Evolutionary conservation across 176 grass and related monocot genomes (phyloP).

Genomic region (Oryza rufipogon): DNA sequence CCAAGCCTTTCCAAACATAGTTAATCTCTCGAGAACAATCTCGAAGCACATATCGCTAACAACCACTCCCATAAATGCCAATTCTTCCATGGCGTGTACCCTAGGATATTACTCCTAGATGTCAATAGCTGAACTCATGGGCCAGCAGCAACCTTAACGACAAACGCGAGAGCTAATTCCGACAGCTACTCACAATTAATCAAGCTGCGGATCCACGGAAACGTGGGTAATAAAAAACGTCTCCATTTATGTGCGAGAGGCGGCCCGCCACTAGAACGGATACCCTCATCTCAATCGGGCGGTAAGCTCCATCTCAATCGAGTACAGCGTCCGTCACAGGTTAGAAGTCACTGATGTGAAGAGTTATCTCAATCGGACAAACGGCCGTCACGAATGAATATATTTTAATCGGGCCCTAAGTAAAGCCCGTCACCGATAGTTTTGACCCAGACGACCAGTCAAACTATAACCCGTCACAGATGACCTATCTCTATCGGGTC

Average conservation of each 20-base stretch:
- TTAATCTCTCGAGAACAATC: slow-evolving; percentile 50
- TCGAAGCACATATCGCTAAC: slow-evolving; percentile 15
- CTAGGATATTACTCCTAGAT: background rate
- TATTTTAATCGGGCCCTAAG: no score
- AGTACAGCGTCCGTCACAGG: no score
- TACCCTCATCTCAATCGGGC: no score
- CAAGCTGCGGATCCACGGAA: background rate
- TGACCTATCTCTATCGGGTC: no score
- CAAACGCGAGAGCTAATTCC: slow-evolving; percentile 9
- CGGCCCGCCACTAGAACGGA: background rate
- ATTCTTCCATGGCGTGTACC: slow-evolving; percentile 10
- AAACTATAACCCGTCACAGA: no score
- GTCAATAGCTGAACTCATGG: background rate
- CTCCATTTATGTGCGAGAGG: background rate
- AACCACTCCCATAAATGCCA: slow-evolving; percentile 28
- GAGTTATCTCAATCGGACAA: no score
- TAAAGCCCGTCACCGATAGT: no score
- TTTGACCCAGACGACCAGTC: no score
- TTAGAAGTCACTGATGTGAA: no score
- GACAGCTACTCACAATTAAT: slow-evolving; percentile 39
- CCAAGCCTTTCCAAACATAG: slow-evolving; percentile 42
- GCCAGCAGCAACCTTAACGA: background rate
- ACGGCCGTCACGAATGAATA: no score
- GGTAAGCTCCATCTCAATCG: no score
- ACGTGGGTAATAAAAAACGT: background rate